A percentile compares a stretch with the other conserved stretches of the same genome.
Conservation (phyloP, 2,329 filamentous ascomycete genomes). For the Fusarium citri region DNA sequence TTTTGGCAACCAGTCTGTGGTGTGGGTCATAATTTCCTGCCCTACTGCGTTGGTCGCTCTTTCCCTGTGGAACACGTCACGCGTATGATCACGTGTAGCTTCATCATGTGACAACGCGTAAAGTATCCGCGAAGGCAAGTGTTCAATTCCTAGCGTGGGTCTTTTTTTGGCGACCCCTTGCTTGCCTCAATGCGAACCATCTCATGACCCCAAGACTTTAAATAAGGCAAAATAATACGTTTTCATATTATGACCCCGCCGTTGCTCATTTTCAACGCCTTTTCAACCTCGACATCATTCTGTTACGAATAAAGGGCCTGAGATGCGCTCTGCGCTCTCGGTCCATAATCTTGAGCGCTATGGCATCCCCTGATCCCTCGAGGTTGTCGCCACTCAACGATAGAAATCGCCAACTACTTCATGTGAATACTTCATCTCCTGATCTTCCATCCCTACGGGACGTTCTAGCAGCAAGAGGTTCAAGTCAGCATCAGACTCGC, state of each 20-base stretch:
- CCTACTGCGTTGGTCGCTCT: constrained; percentile 7
- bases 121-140: constrained; percentile 27
- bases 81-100: rapidly evolving
- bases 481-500: constrained; percentile 49
- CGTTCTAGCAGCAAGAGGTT: constrained; percentile 55
- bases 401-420: constrained; percentile 49
- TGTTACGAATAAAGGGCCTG: constrained; percentile 48
- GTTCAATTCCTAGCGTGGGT: constrained; percentile 14
- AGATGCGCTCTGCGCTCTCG: constrained; percentile 63
- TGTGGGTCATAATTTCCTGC: constrained; percentile 36
- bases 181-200: constrained; percentile 26
- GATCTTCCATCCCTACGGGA: constrained; percentile 65
- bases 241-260: constrained; percentile 30
- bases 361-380: constrained; percentile 52
- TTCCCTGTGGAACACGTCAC: constrained; percentile 49
- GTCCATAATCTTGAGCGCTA: constrained; percentile 43
- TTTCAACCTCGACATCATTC: constrained; percentile 38
- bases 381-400: constrained; percentile 48
- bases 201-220: constrained; percentile 13
- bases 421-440: constrained; percentile 63
- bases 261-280: constrained; percentile 11
- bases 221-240: constrained; percentile 23
- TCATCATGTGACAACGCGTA: constrained; percentile 50
- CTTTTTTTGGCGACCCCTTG: constrained; percentile 22
- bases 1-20: constrained; percentile 42